Evolutionary conservation across 2,329 filamentous ascomycete species (phyloP).

Genomic region (Penicillium sp.): DNA sequence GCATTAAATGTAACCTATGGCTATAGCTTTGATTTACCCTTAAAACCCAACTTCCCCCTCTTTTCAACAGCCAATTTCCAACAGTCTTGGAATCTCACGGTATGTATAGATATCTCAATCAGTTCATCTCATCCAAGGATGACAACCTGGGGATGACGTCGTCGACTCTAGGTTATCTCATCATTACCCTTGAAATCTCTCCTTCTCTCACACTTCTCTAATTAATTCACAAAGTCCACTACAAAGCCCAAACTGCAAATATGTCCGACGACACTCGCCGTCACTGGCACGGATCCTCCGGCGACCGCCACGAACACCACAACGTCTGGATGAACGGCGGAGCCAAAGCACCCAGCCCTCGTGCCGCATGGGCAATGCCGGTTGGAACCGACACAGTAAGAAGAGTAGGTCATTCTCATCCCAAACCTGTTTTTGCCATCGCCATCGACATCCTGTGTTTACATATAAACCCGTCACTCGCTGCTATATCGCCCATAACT

Average conservation of each 20-base stretch:
- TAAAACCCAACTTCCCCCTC: constrained; percentile 3
- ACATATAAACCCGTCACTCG: background rate
- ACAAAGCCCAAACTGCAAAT: background rate
- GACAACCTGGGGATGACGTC: constrained; percentile 22
- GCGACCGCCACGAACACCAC: constrained; percentile 37
- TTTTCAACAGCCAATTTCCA: background rate
- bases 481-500: too few relatives aligned
- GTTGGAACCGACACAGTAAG: constrained; percentile 21
- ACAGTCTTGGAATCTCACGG: too few relatives aligned
- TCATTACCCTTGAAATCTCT: constrained; percentile 9
- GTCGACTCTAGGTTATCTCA: constrained; percentile 15
- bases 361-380: constrained; percentile 25
- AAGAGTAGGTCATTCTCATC: constrained; percentile 27
- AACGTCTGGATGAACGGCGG: constrained; percentile 41
- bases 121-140: background rate
- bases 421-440: too few relatives aligned
- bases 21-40: background rate
- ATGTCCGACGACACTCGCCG: constrained; percentile 30
- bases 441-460: background rate
- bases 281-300: constrained; percentile 38
- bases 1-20: background rate
- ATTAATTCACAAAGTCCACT: too few relatives aligned
- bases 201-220: background rate
- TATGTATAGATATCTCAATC: too few relatives aligned
- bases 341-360: constrained; percentile 22